These are phyloP conservation scores for Polychytrium aggregatum DNA, from an alignment of 192 early-diverging fungal genomes.

Conservation along the genomic window DNA sequence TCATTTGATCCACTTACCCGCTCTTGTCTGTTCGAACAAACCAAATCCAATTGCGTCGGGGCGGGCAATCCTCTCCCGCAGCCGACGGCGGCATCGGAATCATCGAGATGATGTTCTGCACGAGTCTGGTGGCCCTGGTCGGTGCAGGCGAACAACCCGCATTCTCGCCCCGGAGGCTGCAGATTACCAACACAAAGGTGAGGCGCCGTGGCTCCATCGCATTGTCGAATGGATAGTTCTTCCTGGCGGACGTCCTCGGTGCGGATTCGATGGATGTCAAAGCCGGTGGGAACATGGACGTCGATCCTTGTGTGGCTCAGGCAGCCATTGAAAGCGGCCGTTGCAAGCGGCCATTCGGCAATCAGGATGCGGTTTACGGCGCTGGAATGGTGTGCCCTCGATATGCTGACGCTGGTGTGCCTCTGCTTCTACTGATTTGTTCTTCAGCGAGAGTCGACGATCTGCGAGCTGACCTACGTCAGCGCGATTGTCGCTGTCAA, in stretches of 20 bases:
- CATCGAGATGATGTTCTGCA: slow-evolving; percentile 96
- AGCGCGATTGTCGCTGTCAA: slow-evolving; percentile 90
- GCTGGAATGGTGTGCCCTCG: neutral
- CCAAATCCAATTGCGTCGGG: too few species aligned
- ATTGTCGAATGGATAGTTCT: slow-evolving; percentile 2
- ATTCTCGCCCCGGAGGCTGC: slow-evolving; percentile 77
- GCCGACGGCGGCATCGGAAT: slow-evolving; percentile 84
- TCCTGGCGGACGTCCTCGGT: too few species aligned
- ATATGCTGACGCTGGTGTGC: neutral
- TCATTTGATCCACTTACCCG: too few species aligned
- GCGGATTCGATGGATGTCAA: too few species aligned
- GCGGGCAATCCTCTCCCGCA: too few species aligned
- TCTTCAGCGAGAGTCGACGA: slow-evolving; percentile 77
- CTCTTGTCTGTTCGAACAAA: too few species aligned
- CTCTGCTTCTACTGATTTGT: slow-evolving; percentile 2
- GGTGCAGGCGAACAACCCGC: slow-evolving; percentile 84
- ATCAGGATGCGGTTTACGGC: neutral
- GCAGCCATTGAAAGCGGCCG: too few species aligned
- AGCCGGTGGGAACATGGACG: too few species aligned
- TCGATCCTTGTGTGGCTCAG: too few species aligned
- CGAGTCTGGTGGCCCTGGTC: slow-evolving; percentile 90
- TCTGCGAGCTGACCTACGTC: slow-evolving; percentile 93
- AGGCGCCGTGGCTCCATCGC: slow-evolving; percentile 1
- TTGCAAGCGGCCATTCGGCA: neutral
- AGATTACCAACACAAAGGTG: slow-evolving; percentile 96